These are phyloP conservation scores for Rhododendron henanense DNA, from an alignment of 148 eudicot species.

Conservation along the genomic window DNA sequence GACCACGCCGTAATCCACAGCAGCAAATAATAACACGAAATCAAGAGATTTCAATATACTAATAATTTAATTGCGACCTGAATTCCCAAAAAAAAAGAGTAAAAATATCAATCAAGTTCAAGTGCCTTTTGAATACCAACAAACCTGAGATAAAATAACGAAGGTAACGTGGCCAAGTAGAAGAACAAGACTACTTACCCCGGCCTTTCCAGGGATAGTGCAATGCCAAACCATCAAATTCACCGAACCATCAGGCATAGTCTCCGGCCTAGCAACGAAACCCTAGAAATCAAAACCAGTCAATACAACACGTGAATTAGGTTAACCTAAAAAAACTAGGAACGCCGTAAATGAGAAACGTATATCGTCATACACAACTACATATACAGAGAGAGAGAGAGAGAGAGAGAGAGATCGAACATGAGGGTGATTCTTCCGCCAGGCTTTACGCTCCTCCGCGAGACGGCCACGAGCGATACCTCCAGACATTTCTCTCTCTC, in stretches of 20 bases:
- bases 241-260: conserved; percentile 60
- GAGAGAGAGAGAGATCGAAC: conserved; percentile 23
- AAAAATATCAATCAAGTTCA: not conserved
- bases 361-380: no score
- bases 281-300: conserved; percentile 41
- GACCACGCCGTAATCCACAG: not conserved
- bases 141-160: not conserved
- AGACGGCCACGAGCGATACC: conserved; percentile 86
- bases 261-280: conserved; percentile 88
- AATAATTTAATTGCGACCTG: not conserved
- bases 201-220: conserved; percentile 75
- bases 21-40: not conserved
- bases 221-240: conserved; percentile 83
- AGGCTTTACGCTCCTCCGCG: conserved; percentile 72
- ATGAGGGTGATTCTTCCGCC: conserved; percentile 93
- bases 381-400: not conserved
- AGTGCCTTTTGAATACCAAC: not conserved
- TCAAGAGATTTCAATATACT: not conserved
- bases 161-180: not conserved
- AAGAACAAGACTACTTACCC: conserved; percentile 32
- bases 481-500: conserved; percentile 36
- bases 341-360: not conserved
- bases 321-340: not conserved
- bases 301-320: not conserved
- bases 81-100: not conserved